Evolutionary conservation across 2,329 filamentous ascomycete species (phyloP).

Genomic region (Onygenales sp.): DNA sequence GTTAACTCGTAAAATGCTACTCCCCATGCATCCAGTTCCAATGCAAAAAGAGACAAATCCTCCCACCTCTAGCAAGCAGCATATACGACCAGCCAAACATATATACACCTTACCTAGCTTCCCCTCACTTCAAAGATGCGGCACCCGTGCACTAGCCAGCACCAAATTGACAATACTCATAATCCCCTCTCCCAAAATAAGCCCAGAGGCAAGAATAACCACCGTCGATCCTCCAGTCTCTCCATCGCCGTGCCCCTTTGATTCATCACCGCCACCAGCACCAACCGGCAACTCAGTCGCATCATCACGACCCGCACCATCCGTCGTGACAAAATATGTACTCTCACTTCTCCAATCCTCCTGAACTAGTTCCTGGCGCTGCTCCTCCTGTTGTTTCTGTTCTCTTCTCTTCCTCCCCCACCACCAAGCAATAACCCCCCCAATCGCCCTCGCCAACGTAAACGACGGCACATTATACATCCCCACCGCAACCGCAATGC

Average conservation of each 20-base stretch:
- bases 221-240: slow-evolving; percentile 49
- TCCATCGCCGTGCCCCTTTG: slow-evolving; percentile 14
- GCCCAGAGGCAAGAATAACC: slow-evolving; percentile 79
- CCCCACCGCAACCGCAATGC: slow-evolving; percentile 91
- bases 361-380: background rate
- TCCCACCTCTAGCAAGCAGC: background rate
- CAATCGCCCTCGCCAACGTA: slow-evolving; percentile 76
- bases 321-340: no score
- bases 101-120: background rate
- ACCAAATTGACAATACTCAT: slow-evolving; percentile 83
- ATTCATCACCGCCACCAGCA: slow-evolving; percentile 32
- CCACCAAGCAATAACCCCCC: slow-evolving; percentile 68
- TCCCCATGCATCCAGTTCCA: no score
- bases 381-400: background rate
- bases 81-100: background rate
- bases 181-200: slow-evolving; percentile 87
- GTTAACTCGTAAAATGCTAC: no score
- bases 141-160: slow-evolving; percentile 66
- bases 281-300: background rate
- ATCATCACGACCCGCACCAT: background rate
- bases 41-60: background rate
- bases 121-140: slow-evolving; percentile 46
- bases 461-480: slow-evolving; percentile 99
- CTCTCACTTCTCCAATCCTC: no score
- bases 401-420: slow-evolving; percentile 46